Evolutionary conservation across 495 filamentous ascomycete species (phyloP).

Genomic region (Annulohypoxylon nitens): DNA sequence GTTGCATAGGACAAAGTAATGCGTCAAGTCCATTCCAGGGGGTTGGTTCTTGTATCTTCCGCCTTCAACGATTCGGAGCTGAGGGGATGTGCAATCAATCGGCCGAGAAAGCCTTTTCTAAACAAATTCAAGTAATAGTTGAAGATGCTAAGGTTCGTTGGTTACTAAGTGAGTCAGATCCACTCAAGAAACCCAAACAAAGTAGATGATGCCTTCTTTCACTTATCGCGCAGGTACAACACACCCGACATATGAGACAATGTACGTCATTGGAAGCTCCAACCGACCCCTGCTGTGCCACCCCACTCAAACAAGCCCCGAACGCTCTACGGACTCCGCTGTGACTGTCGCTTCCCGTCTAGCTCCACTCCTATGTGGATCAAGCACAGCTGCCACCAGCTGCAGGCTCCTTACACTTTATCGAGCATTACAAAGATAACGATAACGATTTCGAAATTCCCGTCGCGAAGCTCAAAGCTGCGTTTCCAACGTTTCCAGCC

Average conservation of each 20-base stretch:
- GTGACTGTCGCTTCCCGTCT: conserved; percentile 10
- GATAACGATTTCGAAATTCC: conserved; percentile 34
- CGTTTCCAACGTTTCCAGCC: conserved; percentile 2
- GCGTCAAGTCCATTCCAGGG: conserved; percentile 34
- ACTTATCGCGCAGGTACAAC: conserved; percentile 33
- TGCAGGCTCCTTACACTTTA: conserved; percentile 14
- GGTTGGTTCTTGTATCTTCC: conserved; percentile 1
- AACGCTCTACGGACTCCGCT: conserved; percentile 2
- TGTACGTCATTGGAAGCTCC: conserved; percentile 34
- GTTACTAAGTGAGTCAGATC: not conserved
- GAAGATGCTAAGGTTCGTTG: not conserved
- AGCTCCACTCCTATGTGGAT: not conserved
- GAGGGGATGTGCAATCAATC: not conserved
- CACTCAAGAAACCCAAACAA: not conserved
- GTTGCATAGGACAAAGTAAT: conserved; percentile 11
- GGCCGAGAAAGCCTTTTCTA: not conserved
- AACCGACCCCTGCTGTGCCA: conserved; percentile 18
- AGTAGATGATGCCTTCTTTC: conserved; percentile 19
- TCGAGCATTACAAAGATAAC: conserved; percentile 25
- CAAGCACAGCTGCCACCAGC: conserved; percentile 9
- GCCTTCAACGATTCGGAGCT: not conserved
- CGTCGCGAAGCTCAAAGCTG: conserved; percentile 16
- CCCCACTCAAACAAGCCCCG: conserved; percentile 19
- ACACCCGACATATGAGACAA: conserved; percentile 12
- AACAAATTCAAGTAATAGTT: not conserved